Base-by-base conservation (phyloP, 2,329 filamentous ascomycete species). In the Alternaria brassicicola region DNA sequence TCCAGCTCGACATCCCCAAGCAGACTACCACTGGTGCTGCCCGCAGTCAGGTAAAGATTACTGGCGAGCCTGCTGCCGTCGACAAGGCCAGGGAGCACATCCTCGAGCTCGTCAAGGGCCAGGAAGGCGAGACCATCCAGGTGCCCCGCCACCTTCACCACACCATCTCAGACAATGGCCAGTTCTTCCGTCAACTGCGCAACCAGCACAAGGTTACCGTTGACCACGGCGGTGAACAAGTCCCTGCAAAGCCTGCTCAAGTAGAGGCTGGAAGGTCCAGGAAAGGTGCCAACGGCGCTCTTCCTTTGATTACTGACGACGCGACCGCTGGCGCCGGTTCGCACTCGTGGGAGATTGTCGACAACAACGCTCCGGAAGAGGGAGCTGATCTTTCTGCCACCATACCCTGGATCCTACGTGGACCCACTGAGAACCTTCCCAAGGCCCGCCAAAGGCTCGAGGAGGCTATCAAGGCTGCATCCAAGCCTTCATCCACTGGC, bases 291-390 rank as follows among this genome's bases (percentile, higher is more conserved):
- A 89, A 86, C 63, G 86, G 85, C 42, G 84, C 86, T 36, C 85
- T 96, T 55, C 95, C 95, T n/a, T 80, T 99, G 67, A 98, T 98
- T 78, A 98, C 93, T 0, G 95, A 98, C 72, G 91, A 86, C 1
- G 86, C 88, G 13, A 64, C 62, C 26, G 80, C 84, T 30, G 73
- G 73, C 12, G 78, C 84, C 21, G 82, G 86, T 6, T 88, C 90
- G 63, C 88, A 96, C 81, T 92, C 90, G 2, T 99, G 93, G 92
- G 90, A 91, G 66, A 81, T 95, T 12, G 85, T 96, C 59, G 88
- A 92, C 73, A 85, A 86, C 36, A 86, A 88, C 21, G 55, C 69
- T 23, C 69, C 67, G 6, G 72, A 78, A 61, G 84, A 88, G 38
- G 89, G 88, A 21, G 75, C 76, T 25, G 80, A 80, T 36, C 77